phyloP scores from a whole-genome alignment of 164 flowering plant species.

The Hamamelis virginiana region DNA sequence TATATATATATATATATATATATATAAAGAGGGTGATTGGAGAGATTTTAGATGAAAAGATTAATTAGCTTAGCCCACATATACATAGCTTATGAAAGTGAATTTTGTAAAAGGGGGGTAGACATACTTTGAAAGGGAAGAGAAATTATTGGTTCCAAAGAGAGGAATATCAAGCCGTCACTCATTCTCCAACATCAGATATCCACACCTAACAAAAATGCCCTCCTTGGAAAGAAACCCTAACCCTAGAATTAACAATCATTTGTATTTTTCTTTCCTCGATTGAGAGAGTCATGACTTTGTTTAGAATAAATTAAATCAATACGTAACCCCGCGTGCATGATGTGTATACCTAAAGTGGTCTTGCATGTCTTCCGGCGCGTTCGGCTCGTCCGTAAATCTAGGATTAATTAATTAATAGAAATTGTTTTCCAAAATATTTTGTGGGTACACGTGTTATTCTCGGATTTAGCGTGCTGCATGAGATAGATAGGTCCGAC shows the following conservation, averaged over 20 bases:
- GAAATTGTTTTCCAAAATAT: no score
- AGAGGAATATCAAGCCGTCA: constrained; percentile 47
- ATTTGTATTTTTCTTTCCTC: constrained; percentile 19
- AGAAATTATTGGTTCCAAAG: constrained; percentile 26
- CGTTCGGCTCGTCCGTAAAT: not conserved
- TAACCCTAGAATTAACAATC: constrained; percentile 23
- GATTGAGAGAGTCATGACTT: constrained; percentile 12
- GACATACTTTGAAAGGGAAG: constrained; percentile 16
- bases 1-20: no score
- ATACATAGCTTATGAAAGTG: constrained; percentile 35
- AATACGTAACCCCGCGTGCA: not conserved
- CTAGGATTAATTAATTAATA: no score
- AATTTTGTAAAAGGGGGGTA: constrained; percentile 18
- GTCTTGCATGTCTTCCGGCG: not conserved
- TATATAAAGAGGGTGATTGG: no score
- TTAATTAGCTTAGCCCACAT: constrained; percentile 9
- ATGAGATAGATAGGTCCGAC: no score
- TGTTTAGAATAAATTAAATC: not conserved
- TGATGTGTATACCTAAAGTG: constrained; percentile 14
- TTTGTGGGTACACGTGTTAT: no score
- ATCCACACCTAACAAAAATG: constrained; percentile 35
- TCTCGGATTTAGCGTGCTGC: no score
- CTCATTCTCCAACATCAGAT: constrained; percentile 48
- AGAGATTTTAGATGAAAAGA: no score
- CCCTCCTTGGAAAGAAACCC: constrained; percentile 28